These are phyloP conservation scores for Myxozyma mucilagina DNA, from an alignment of 805 yeast genomes.

Conservation along the genomic window DNA sequence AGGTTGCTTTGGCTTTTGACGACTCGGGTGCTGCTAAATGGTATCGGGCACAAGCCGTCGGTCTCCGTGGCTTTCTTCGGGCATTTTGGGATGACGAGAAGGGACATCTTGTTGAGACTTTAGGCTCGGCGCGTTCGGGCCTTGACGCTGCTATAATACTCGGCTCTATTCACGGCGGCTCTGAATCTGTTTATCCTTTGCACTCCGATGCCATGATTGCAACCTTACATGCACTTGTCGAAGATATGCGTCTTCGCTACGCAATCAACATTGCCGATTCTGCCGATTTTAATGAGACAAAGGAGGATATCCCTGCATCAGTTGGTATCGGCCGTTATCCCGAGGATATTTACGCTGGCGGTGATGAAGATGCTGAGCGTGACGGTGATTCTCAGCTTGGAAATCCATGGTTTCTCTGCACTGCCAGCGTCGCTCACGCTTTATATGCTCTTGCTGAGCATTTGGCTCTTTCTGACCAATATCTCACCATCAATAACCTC, in stretches of 20 bases:
- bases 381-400: constrained; percentile 71
- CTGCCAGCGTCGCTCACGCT: constrained; percentile 41
- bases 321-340: constrained; percentile 89
- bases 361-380: constrained; percentile 12
- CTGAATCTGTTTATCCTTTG: constrained; percentile 35
- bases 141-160: constrained; percentile 75
- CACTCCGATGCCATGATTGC: constrained; percentile 37
- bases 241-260: constrained; percentile 70
- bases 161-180: constrained; percentile 44
- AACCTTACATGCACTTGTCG: constrained; percentile 58
- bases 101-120: constrained; percentile 72
- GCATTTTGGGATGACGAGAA: constrained; percentile 35
- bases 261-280: constrained; percentile 58
- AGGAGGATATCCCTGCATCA: constrained; percentile 40
- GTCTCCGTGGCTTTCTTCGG: constrained; percentile 16
- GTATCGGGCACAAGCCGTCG: constrained; percentile 27
- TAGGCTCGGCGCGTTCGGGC: constrained; percentile 62
- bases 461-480: constrained; percentile 29
- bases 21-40: constrained; percentile 33
- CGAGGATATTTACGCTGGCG: constrained; percentile 75
- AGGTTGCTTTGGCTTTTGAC: constrained; percentile 38
- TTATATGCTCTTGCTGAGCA: constrained; percentile 38
- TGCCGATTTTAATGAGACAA: constrained; percentile 19
- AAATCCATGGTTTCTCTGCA: constrained; percentile 85
- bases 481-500: constrained; percentile 12